Conservation (phyloP, 139 green algal genomes). For the Coelastrella sp. region DNA sequence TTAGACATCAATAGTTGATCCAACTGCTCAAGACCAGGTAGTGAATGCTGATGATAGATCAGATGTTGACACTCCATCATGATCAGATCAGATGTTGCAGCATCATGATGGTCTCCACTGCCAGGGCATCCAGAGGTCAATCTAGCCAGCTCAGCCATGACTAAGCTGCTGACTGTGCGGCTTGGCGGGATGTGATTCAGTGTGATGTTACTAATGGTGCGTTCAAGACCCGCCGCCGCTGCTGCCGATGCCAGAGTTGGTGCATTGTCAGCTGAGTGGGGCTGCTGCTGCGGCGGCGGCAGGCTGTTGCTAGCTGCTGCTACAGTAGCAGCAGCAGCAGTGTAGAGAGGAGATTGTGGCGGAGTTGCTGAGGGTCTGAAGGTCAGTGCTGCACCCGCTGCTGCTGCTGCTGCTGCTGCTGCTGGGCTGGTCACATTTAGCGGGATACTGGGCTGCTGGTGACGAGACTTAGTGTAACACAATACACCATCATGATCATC, state of each 20-base stretch:
- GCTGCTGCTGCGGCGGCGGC: neutral
- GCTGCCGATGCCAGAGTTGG: neutral
- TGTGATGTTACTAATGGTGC: neutral
- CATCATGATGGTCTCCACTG: neutral
- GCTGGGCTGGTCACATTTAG: neutral
- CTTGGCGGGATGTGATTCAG: neutral
- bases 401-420: neutral
- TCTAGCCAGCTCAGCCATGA: neutral
- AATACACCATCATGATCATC: no score
- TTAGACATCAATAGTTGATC: neutral
- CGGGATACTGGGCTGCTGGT: no score
- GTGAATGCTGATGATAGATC: conserved; percentile 26
- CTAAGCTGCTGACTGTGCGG: neutral
- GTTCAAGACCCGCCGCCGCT: neutral
- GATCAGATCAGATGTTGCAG: neutral
- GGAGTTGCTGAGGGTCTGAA: neutral
- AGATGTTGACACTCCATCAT: conserved; percentile 29
- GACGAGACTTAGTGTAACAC: no score
- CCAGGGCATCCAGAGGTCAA: neutral
- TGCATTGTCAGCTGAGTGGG: neutral
- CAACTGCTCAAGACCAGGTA: conserved; percentile 19
- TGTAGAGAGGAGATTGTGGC: neutral
- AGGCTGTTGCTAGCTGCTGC: neutral
- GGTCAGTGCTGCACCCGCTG: neutral
- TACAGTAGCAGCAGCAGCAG: neutral